phyloP scores from a whole-genome alignment of 2,329 filamentous ascomycete species.

The Emydomyces testavorans region DNA sequence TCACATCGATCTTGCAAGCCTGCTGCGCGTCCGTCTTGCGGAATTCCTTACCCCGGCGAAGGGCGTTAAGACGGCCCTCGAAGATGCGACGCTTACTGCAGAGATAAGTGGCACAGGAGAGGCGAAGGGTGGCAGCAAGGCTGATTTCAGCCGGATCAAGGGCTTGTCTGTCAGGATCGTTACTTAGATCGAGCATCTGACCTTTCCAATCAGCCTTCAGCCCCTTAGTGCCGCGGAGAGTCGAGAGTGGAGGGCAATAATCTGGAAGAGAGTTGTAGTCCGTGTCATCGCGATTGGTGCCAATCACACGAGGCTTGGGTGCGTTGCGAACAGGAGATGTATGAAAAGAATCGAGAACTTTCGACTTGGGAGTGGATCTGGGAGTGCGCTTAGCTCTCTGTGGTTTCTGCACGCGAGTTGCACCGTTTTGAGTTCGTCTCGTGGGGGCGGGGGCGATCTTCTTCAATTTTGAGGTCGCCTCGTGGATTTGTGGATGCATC shows the following conservation, averaged over 20 bases:
- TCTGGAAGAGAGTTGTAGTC: constrained; percentile 63
- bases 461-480: constrained; percentile 25
- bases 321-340: constrained; percentile 23
- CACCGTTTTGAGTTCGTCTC: constrained; percentile 19
- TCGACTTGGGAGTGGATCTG: constrained; percentile 32
- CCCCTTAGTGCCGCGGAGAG: constrained; percentile 56
- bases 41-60: constrained; percentile 65
- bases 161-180: constrained; percentile 56
- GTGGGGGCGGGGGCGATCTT: constrained; percentile 32
- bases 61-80: constrained; percentile 56
- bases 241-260: constrained; percentile 57
- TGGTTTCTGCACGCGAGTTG: constrained; percentile 24
- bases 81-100: constrained; percentile 92
- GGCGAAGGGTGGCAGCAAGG: constrained; percentile 65
- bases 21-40: constrained; percentile 92
- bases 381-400: constrained; percentile 28
- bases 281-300: constrained; percentile 67
- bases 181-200: constrained; percentile 60
- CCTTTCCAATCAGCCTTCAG: constrained; percentile 85
- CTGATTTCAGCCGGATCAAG: constrained; percentile 68
- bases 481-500: constrained; percentile 20
- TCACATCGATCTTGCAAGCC: constrained; percentile 96
- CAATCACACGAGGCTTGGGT: constrained; percentile 37
- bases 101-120: constrained; percentile 79
- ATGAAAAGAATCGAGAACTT: constrained; percentile 30